A percentile compares a stretch with the other conserved stretches of the same genome.
These are phyloP conservation scores for Botrytis galanthina DNA, from an alignment of 2,329 filamentous ascomycete species.

Conservation along the genomic window DNA sequence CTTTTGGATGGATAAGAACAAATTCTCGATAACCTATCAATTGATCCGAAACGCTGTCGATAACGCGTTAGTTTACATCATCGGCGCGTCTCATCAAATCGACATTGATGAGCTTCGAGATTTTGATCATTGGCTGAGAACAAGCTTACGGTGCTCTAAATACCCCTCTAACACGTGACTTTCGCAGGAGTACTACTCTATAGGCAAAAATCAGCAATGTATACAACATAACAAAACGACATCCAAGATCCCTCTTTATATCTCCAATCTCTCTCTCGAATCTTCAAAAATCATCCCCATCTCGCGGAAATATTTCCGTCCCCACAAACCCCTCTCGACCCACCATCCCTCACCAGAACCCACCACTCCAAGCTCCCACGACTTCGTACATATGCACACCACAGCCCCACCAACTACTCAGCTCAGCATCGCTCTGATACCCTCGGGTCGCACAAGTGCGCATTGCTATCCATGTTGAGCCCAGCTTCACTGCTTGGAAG, in stretches of 20 bases:
- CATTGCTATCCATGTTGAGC: not conserved
- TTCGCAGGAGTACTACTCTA: not conserved
- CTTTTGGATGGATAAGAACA: not conserved
- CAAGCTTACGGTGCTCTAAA: not conserved
- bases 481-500: not conserved
- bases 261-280: not conserved
- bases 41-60: not conserved
- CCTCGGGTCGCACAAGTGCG: not conserved
- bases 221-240: not conserved
- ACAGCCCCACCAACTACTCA: not conserved
- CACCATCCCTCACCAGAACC: not conserved
- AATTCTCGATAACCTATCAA: not conserved
- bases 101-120: not conserved
- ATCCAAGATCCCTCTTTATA: not conserved
- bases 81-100: not conserved
- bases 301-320: constrained; percentile 10
- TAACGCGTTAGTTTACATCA: not conserved
- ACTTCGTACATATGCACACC: not conserved
- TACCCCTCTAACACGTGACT: no score
- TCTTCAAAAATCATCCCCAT: not conserved
- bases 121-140: not conserved
- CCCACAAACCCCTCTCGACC: not conserved
- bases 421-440: not conserved
- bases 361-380: not conserved
- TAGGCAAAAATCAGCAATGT: not conserved